Base-by-base conservation (phyloP, 306 rosid genomes). In the Vigna reflexopilosa region DNA sequence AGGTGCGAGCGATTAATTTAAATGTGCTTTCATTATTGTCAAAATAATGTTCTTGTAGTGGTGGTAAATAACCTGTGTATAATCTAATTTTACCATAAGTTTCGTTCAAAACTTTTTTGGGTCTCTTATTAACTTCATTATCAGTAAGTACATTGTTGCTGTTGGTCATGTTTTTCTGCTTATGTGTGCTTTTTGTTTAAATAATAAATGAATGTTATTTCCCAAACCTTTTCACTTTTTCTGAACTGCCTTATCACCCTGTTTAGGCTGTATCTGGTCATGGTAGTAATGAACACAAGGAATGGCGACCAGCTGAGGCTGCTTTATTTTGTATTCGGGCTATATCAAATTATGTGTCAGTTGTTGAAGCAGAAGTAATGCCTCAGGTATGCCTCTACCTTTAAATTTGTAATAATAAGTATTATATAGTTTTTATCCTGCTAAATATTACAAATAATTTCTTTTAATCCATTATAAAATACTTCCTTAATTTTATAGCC, bases 251-350 rank as follows among this genome's bases (percentile, higher is more conserved):
- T 49, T 63, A 13, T 24, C 5, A 22, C 49, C 2, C 64, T 73
- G 78, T 77, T 44, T 84, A 96, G 99, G 99, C 97, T 55, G 88
- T 93, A 73, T 84, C 96, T 72, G 54, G 90, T 78, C 90, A 85
- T 82, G 87, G 91, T 68, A 93, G 85, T 80, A 88, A 84, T 68
- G 96, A 87, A 78, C 83, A 72, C 16, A 81, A 84, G 80, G 98
- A 91, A 88, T 96, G 99, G 99, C 91, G 91, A 54, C 91, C 93
- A 51, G 97, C 93, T 5, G 99, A 96, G 85, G 99, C 99, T 84
- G 91, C 98, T 87, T 84, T 96, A 77, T 96, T 96, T 81, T 93
- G 99, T 83, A 93, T 96, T 61, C 91, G 90, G 69, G 99, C 99
- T 36, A 89, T 96, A 86, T 91, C 98, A 84, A 87, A 68, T 71